phyloP scores from a whole-genome alignment of 352 stramenopile species.

The Globisporangium takayamanum region DNA sequence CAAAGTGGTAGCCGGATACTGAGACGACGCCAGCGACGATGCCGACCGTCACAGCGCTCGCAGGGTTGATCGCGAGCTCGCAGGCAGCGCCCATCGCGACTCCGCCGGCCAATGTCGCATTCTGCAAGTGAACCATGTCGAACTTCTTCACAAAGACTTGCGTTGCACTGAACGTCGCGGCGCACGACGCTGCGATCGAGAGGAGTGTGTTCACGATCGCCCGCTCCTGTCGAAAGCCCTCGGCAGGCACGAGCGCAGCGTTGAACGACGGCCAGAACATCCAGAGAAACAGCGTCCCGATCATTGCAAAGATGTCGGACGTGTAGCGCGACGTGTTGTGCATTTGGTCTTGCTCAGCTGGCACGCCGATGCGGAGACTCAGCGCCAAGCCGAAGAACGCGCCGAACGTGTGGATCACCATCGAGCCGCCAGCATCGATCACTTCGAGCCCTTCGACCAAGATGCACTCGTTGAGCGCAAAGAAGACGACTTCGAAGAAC shows the following conservation, averaged over 20 bases:
- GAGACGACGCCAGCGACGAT: conserved; percentile 47
- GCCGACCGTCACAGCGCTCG: conserved; percentile 41
- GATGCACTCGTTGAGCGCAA: conserved; percentile 75
- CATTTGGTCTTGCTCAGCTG: conserved; percentile 22
- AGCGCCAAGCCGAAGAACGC: conserved; percentile 76
- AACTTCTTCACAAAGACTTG: conserved; percentile 55
- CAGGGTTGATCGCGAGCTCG: conserved; percentile 64
- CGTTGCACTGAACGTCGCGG: conserved; percentile 45
- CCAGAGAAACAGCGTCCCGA: conserved; percentile 84
- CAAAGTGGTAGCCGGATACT: conserved; percentile 33
- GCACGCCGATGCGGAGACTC: conserved; percentile 50
- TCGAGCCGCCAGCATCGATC: conserved; percentile 71
- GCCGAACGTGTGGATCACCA: conserved; percentile 85
- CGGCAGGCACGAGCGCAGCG: conserved; percentile 42
- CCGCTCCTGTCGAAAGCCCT: conserved; percentile 59
- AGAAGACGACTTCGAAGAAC: conserved; percentile 72
- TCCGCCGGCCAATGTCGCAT: conserved; percentile 77
- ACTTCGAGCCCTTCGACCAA: conserved; percentile 45
- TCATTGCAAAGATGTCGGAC: conserved; percentile 73
- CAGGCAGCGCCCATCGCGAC: conserved; percentile 75
- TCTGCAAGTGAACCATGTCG: conserved; percentile 82
- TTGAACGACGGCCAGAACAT: conserved; percentile 89
- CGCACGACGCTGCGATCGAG: conserved; percentile 55
- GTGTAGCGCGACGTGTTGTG: conserved; percentile 67
- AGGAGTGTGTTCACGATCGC: conserved; percentile 77